phyloP scores from a whole-genome alignment of 2,329 filamentous ascomycete species.

The Immersiporthe knoxdaviesiana region DNA sequence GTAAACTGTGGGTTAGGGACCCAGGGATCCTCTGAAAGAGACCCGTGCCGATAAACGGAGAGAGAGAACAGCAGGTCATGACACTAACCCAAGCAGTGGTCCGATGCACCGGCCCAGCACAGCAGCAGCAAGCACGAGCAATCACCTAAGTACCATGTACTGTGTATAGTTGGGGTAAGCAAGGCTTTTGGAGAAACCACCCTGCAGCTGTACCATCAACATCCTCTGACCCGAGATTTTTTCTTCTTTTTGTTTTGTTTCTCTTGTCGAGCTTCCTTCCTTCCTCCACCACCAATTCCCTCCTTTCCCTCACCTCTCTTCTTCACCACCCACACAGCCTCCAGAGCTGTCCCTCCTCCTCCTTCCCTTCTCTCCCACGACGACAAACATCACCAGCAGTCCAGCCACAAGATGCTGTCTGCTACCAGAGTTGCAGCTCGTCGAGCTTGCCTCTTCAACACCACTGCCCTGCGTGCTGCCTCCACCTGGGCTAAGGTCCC shows the following conservation, averaged over 20 bases:
- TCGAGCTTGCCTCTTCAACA: slow-evolving; percentile 48
- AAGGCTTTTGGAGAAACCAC: slow-evolving; percentile 1
- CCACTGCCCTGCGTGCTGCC: slow-evolving; percentile 56
- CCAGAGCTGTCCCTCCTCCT: too few relatives aligned
- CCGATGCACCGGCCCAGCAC: background rate
- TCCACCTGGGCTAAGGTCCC: slow-evolving; percentile 91
- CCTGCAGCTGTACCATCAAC: background rate
- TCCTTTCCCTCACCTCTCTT: background rate
- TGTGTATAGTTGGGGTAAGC: background rate
- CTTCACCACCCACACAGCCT: background rate
- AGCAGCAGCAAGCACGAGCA: background rate
- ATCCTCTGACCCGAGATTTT: background rate
- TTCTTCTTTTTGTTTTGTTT: background rate
- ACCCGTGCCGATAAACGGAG: slow-evolving; percentile 6
- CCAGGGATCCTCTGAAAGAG: background rate
- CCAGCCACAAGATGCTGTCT: slow-evolving; percentile 55
- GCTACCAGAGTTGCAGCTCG: slow-evolving; percentile 57
- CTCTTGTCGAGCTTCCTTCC: background rate
- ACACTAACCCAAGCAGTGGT: background rate
- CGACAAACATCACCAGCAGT: background rate
- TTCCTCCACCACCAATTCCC: background rate
- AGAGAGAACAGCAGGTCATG: background rate
- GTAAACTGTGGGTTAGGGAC: background rate
- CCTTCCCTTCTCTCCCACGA: slow-evolving; percentile 15
- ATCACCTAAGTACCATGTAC: too few relatives aligned